Conservation (phyloP, 805 yeast genomes). For the Wickerhamiella azyma region DNA sequence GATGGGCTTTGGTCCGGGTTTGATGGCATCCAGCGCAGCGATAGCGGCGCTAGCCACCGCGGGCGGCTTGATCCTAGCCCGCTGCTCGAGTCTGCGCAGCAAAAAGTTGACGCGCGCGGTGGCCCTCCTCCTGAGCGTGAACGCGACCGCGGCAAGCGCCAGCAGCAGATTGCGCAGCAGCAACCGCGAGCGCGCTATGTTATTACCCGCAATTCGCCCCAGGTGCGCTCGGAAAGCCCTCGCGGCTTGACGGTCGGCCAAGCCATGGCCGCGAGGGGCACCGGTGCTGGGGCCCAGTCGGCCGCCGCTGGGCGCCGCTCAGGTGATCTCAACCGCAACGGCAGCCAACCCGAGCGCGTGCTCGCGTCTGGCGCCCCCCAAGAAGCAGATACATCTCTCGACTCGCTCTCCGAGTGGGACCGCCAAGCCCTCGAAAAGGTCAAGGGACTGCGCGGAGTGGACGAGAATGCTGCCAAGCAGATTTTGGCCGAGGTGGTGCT, state of each 20-base stretch:
- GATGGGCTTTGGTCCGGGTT: constrained; percentile 4
- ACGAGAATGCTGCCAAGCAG: constrained; percentile 63
- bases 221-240: constrained; percentile 5
- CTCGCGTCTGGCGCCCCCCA: background rate
- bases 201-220: constrained; percentile 6
- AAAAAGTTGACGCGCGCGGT: constrained; percentile 3
- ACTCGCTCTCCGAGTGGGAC: constrained; percentile 23
- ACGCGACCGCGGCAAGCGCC: background rate
- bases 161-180: constrained; percentile 2
- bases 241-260: background rate
- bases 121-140: background rate
- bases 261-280: background rate
- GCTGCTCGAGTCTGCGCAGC: constrained; percentile 3
- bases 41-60: background rate
- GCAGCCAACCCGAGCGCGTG: no score
- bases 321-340: background rate
- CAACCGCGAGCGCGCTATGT: constrained; percentile 3
- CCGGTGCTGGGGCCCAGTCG: background rate
- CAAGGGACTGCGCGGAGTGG: constrained; percentile 47
- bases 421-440: constrained; percentile 23
- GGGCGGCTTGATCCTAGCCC: constrained; percentile 4
- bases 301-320: background rate
- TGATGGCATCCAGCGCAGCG: constrained; percentile 5
- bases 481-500: constrained; percentile 80
- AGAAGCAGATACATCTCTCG: background rate